Conservation (phyloP, 1,284 basidiomycete genomes). For the Boletellus sp. region DNA sequence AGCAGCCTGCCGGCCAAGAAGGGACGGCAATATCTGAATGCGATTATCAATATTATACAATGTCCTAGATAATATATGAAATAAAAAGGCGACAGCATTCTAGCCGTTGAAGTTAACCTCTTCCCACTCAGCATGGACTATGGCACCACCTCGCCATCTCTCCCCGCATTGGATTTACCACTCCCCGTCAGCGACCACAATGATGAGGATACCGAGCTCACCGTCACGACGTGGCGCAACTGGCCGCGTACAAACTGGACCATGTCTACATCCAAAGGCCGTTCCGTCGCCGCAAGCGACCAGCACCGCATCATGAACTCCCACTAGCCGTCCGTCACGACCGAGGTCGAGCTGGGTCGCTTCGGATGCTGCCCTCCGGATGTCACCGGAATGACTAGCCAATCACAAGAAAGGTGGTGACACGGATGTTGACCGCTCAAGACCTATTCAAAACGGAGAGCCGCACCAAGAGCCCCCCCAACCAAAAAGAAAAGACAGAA, state of each 20-base stretch:
- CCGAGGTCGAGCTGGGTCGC: constrained; percentile 10
- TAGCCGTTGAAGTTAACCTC: no score
- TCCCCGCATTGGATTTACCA: no score
- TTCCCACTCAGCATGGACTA: no score
- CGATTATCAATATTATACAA: no score
- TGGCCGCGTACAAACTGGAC: constrained; percentile 17
- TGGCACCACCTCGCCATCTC: no score
- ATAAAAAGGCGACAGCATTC: no score
- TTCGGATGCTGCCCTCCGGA: constrained; percentile 13
- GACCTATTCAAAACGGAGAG: constrained; percentile 9
- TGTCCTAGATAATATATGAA: no score
- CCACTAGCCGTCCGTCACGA: constrained; percentile 23
- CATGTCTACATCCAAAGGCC: constrained; percentile 13
- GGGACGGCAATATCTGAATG: no score
- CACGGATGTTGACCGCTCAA: constrained; percentile 26
- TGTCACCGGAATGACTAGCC: constrained; percentile 16
- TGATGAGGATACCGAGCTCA: not conserved
- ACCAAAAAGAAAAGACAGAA: no score
- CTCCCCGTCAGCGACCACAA: no score
- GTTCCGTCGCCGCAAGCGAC: constrained; percentile 7
- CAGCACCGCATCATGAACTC: constrained; percentile 20
- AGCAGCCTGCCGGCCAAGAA: no score
- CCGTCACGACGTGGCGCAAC: constrained; percentile 3
- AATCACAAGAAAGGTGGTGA: constrained; percentile 16
- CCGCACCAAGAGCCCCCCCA: no score